These are phyloP conservation scores for Sporisorium exsertum DNA, from an alignment of 1,284 basidiomycete species.

Conservation along the genomic window DNA sequence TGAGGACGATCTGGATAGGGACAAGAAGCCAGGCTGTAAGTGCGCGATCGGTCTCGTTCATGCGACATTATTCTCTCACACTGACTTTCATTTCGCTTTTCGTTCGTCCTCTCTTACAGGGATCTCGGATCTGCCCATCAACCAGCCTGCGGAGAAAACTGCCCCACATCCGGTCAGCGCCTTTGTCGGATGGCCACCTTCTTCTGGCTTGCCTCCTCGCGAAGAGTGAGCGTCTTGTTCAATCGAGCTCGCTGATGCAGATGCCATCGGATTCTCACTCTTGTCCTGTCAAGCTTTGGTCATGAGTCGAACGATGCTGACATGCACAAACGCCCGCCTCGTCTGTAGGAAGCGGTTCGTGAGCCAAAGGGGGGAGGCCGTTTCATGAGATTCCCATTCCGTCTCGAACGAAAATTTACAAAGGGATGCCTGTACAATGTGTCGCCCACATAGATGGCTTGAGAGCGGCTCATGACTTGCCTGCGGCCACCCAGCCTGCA, in stretches of 20 bases:
- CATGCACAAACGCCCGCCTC: background rate
- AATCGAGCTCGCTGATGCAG: background rate
- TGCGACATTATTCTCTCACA: background rate
- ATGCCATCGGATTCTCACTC: background rate
- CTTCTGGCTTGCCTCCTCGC: slow-evolving; percentile 13
- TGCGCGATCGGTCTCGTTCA: background rate
- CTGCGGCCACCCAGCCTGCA: slow-evolving; percentile 49
- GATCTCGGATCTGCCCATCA: slow-evolving; percentile 53
- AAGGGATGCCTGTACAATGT: background rate
- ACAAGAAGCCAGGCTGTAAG: slow-evolving; percentile 43
- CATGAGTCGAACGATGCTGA: background rate
- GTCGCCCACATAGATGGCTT: background rate
- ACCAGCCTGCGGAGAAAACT: slow-evolving; percentile 47
- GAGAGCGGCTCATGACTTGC: slow-evolving; percentile 16
- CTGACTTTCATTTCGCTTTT: slow-evolving; percentile 3
- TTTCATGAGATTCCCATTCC: background rate
- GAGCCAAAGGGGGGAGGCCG: background rate
- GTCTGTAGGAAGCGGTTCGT: background rate
- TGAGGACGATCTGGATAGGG: slow-evolving; percentile 33
- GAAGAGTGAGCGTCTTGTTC: slow-evolving; percentile 7
- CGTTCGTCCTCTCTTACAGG: slow-evolving; percentile 1
- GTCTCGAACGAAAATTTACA: background rate
- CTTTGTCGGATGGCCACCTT: slow-evolving; percentile 46
- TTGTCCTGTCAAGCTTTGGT: background rate
- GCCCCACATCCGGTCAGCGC: slow-evolving; percentile 47